Conservation (phyloP, 2,329 filamentous ascomycete genomes). For the Aspergillus pseudotamarii region DNA sequence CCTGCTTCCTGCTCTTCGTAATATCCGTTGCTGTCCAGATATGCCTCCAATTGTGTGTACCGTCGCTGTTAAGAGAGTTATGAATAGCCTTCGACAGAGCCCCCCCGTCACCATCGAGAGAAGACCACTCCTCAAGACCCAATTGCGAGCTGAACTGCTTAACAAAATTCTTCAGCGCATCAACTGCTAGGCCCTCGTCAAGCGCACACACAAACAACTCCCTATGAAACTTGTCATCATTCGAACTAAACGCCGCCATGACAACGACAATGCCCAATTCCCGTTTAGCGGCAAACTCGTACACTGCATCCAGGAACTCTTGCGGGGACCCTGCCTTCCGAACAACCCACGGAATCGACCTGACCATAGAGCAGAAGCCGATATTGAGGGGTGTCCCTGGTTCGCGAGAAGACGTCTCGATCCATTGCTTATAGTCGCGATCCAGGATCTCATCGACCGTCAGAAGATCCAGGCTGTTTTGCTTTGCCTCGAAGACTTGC, state of each 20-base stretch:
- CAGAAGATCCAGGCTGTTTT: constrained; percentile 56
- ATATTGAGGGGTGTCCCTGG: constrained; percentile 44
- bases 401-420: constrained; percentile 38
- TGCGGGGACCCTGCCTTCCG: constrained; percentile 46
- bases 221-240: constrained; percentile 48
- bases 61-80: constrained; percentile 17
- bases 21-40: constrained; percentile 61
- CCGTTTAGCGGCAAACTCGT: constrained; percentile 49
- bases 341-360: constrained; percentile 56
- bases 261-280: constrained; percentile 58
- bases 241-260: constrained; percentile 60
- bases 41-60: constrained; percentile 42
- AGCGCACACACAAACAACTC: constrained; percentile 57
- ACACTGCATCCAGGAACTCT: constrained; percentile 46
- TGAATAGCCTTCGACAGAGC: constrained; percentile 19
- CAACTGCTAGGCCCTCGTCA: constrained; percentile 32
- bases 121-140: constrained; percentile 38
- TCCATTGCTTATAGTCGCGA: constrained; percentile 68
- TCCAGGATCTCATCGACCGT: constrained; percentile 59
- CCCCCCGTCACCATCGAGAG: constrained; percentile 27
- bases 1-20: constrained; percentile 64
- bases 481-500: constrained; percentile 57
- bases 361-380: constrained; percentile 63
- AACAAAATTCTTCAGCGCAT: constrained; percentile 50
- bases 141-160: constrained; percentile 49